A percentile compares a stretch with the other conserved stretches of the same genome.
Conservation (phyloP, 768 basidiomycete genomes). For the Podaxis sp. region DNA sequence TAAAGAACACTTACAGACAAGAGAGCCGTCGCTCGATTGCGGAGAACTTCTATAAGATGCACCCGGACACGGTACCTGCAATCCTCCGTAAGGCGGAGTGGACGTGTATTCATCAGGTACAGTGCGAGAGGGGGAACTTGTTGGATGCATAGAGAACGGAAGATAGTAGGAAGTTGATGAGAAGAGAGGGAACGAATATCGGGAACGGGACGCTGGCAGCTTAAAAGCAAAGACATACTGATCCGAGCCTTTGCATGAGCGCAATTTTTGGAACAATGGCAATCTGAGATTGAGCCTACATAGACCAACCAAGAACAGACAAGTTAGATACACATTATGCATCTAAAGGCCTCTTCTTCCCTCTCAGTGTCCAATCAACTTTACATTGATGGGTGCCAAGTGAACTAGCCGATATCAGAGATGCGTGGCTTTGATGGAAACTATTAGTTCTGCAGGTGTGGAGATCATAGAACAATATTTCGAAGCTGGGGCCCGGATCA, state of each 20-base stretch:
- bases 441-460: neutral
- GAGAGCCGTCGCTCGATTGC: slow-evolving; percentile 10
- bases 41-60: neutral
- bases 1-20: neutral
- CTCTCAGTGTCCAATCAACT: neutral
- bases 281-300: neutral
- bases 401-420: neutral
- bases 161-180: neutral
- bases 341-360: neutral
- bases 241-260: neutral
- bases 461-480: neutral
- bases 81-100: neutral
- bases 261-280: slow-evolving; percentile 8
- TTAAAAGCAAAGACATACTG: neutral
- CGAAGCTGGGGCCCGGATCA: neutral
- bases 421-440: neutral
- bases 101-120: neutral
- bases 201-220: neutral
- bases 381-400: neutral
- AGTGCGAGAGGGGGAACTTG: neutral
- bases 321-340: neutral
- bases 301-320: neutral
- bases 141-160: neutral
- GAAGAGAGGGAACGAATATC: neutral
- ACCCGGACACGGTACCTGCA: no score